Evolutionary conservation across 768 basidiomycete species (phyloP).

Genomic region (Collybiopsis luxurians): DNA sequence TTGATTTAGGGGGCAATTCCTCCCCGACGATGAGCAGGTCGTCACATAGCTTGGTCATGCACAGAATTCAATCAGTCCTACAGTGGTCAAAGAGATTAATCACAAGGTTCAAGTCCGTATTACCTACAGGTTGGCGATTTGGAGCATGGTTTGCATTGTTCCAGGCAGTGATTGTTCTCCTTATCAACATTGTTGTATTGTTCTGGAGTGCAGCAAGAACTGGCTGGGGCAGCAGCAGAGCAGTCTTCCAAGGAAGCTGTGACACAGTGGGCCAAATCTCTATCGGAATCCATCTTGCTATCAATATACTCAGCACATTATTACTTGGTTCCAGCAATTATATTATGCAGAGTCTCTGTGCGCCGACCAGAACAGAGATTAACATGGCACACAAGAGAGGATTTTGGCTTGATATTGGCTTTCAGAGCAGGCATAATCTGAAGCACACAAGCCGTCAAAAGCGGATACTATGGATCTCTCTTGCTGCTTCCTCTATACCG

Average conservation of each 20-base stretch:
- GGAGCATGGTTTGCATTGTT: no score
- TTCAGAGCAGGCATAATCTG: not conserved
- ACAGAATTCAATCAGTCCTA: no score
- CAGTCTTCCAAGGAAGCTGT: not conserved
- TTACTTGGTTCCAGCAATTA: not conserved
- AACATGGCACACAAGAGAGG: not conserved
- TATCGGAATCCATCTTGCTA: not conserved
- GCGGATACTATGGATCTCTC: not conserved
- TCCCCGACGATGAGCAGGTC: no score
- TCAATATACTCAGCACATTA: not conserved
- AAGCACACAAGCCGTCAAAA: not conserved
- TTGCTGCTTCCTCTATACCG: not conserved
- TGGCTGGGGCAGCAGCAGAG: no score
- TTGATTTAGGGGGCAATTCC: no score
- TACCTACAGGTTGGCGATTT: no score
- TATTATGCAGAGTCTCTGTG: not conserved
- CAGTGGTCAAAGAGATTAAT: no score
- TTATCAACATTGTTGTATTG: no score
- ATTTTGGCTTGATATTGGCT: not conserved
- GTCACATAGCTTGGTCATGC: no score
- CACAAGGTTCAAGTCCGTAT: no score
- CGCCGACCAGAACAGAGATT: not conserved
- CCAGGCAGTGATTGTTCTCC: no score
- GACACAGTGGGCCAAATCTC: not conserved
- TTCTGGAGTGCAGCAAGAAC: no score